Base-by-base conservation (phyloP, 345 rosid species). In the Salix brachista region DNA sequence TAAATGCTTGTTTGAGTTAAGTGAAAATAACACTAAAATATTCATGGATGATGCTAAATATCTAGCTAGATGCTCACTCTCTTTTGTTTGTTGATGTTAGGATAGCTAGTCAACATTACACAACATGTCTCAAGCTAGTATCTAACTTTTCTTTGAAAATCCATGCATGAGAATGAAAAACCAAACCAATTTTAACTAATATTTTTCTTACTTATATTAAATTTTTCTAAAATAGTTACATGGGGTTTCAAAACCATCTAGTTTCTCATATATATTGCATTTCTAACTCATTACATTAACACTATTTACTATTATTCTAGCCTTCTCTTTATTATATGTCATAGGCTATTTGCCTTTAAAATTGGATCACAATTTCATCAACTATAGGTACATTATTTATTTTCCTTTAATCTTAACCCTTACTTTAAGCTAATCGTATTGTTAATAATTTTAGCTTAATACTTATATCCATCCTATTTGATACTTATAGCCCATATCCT, bases 81-180 rank as follows among this genome's bases (percentile, higher is more conserved):
- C 88, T 93, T 78, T 80, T 92, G 60, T 93, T 93, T 83, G 99
- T 97, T 69, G 95, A 98, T 52, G 99, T 93, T 69, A 98, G 97
- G 77, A 96, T 97, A 13, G 97, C 97, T 85, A 97, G 97, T 60
- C 97, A 93, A 72, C 94, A 98, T 75, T 92, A 97, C 88, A 93
- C 99, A 77, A 92, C 99, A 70, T 93, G 97, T 80, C 99, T 97
- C 83, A 86, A 98, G 78, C 99, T 96, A 97, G 97, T 96, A 91
- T 23, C 34, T 16, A 16, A 50, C 79, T 75, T 70, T 80, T 72
- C 60, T 52, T 28, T 82, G 62, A 23, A 71, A 66, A 5, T 39
- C 7, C 75, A 39, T 71, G 11, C 25, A 32, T 50, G 41, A 4
- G 7, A 41, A 54, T n/a, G 11, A 56, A 44, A 11, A 34, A 13